Percentiles rank a stretch among this genome's conserved stretches.
Conservation (phyloP, 192 early-diverging fungal genomes). For the Entomortierella parvispora region DNA sequence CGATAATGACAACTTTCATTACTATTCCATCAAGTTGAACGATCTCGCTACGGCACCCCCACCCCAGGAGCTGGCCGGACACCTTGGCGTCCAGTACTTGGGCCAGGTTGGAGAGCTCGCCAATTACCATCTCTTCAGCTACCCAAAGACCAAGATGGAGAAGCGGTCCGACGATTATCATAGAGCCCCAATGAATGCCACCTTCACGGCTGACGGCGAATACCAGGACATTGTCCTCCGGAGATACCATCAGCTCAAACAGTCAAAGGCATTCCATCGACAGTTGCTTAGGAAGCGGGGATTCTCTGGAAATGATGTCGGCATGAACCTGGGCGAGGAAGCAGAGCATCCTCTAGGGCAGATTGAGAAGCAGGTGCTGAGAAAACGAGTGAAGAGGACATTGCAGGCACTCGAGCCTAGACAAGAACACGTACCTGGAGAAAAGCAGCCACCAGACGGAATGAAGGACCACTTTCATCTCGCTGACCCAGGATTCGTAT, state of each 20-base stretch:
- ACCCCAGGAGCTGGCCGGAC: constrained; percentile 46
- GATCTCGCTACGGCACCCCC: constrained; percentile 27
- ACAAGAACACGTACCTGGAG: constrained; percentile 16
- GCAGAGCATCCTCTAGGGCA: constrained; percentile 22
- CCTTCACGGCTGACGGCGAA: not conserved
- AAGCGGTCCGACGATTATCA: constrained; percentile 33
- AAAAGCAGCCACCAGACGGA: constrained; percentile 21
- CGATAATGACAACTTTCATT: constrained; percentile 55
- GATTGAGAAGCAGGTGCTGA: constrained; percentile 50
- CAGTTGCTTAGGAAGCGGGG: constrained; percentile 10
- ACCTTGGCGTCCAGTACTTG: constrained; percentile 56
- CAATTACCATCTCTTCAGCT: constrained; percentile 73
- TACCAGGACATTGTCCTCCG: constrained; percentile 54
- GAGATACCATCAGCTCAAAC: constrained; percentile 28
- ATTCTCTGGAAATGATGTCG: not conserved
- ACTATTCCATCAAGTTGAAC: constrained; percentile 60
- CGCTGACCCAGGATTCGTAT: constrained; percentile 75
- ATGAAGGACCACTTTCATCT: constrained; percentile 59
- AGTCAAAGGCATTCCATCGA: constrained; percentile 18
- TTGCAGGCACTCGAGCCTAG: constrained; percentile 16
- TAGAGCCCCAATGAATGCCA: not conserved
- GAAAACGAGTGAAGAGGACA: constrained; percentile 48
- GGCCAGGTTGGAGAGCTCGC: constrained; percentile 76
- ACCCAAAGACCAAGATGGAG: constrained; percentile 39
- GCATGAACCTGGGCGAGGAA: constrained; percentile 10